Evolutionary conservation across 2,329 filamentous ascomycete genomes (phyloP), one percentile per base, ranked within the genome.

Genomic region (Diplodia scrobiculata): DNA sequence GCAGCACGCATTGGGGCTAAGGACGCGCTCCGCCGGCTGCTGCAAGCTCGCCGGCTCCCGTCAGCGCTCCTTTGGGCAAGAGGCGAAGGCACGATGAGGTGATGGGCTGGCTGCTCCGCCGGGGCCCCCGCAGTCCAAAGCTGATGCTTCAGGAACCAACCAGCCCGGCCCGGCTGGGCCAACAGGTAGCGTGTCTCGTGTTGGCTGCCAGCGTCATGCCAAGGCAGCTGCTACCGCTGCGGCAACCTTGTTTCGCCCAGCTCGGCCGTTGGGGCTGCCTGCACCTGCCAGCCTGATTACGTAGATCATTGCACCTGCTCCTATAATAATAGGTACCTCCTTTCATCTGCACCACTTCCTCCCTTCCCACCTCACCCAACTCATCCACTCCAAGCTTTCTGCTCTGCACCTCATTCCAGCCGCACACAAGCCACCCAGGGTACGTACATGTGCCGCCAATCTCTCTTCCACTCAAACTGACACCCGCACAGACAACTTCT

Each of bases 201-300:
- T 62, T 50, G 45, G 58, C 27, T 50, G n/a, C 41, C 58, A 36
- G 58, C 45, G 48, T 50, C 41, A 29, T 36, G 41, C 58, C 41
- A 36, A 62, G 58, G 58, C 45, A 62, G 50, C 58, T 36, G 41
- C 55, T 60, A 32, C 38, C 55, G 55, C 55, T 48, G 55, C 55
- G 41, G 38, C 55, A 41, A 48, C 55, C 55, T 17, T 60, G 55
- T 48, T 48, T 60, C 55, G 55, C 55, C 38, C 54, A 59, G 38
- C 38, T 41, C 17, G 38, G 17, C 38, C 38, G 38, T 17, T n/a
- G n/a, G 41, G 41, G 41, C 41, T 45, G 41, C 41, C 55, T 41
- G 55, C 38, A 47, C 21, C n/a, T 21, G 58, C 34, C 58, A 34
- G 58, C 29, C 25, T 25, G 58, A 62, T 62, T 62, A 62, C 58